phyloP scores from a whole-genome alignment of 495 filamentous ascomycete species.

The Neurospora cerealis region DNA sequence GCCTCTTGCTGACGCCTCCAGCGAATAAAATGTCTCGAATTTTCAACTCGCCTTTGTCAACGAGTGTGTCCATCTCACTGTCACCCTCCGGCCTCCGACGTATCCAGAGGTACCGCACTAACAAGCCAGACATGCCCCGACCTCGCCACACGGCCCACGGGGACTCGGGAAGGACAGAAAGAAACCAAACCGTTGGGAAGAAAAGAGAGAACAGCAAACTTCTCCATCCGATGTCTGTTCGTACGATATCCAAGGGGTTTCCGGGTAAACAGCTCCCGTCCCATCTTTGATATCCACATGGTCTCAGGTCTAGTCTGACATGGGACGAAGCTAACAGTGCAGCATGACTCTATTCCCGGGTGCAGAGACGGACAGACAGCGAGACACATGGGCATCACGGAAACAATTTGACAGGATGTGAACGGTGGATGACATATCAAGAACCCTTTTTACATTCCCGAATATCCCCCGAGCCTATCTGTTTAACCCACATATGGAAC shows the following conservation, averaged over 20 bases:
- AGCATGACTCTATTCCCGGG: background rate
- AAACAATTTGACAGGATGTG: background rate
- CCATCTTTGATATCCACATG: background rate
- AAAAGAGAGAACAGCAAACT: background rate
- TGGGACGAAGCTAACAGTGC: background rate
- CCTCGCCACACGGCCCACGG: background rate
- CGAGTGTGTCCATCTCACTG: background rate
- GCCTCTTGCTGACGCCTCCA: conserved; percentile 12
- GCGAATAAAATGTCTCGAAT: conserved; percentile 22
- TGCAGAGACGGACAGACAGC: background rate
- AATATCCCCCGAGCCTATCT: background rate
- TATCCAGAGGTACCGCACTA: background rate
- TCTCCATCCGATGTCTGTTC: background rate
- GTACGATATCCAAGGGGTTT: background rate
- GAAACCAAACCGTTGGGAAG: background rate
- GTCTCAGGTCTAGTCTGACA: background rate
- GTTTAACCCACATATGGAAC: background rate
- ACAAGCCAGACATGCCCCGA: background rate
- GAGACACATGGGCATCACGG: background rate
- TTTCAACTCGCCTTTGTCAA: conserved; percentile 8
- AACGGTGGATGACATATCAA: background rate
- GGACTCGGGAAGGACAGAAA: background rate
- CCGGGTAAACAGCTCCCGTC: background rate
- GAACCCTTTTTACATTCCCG: background rate
- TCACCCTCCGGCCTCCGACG: background rate